Base-by-base conservation (phyloP, 345 rosid genomes). In the Eucalyptus tenuipes region DNA sequence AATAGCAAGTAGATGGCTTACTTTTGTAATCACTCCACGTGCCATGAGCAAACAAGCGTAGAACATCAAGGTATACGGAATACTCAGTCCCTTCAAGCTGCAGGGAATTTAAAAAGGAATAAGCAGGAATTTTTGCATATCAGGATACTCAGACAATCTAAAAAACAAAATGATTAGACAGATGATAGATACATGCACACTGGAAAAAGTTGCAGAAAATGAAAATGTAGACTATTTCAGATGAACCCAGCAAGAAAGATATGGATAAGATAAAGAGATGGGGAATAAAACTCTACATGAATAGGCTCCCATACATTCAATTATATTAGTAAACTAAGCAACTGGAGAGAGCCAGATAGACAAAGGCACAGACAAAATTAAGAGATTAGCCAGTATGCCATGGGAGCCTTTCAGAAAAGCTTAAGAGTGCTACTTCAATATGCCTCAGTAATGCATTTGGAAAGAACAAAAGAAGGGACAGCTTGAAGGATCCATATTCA, bases 21-120 rank as follows among this genome's bases (percentile, higher is more conserved):
- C 99, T 90, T 92, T 95, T 98, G 95, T 95, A 98, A 87, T 98
- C 99, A 88, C 92, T 93, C 99, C 99, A 97, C 24, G 98, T 98
- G 87, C 99, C 99, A 88, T 97, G 96, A 7, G 98, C 96, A 92
- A 96, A 98, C 94, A 97, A 91, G 24, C 95, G 93, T 82, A 98
- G 96, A 55, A 95, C 48, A 87, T 95, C 94, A 37, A 95, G 93
- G 88, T 93, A 91, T 12, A 86, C 53, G 33, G 97, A 93, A 92
- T 91, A 90, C 87, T 94, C 95, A 61, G 93, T 92, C 90, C 98
- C 98, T 94, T 93, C 93, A 86, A 98, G 99, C 99, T 98, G 97
- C 95, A 92, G 50, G 49, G 86, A 61, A 42, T 84, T 59, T 24
- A 2, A 37, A 49, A 88, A 87, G 50, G 47, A 87, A 75, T 40